A percentile compares a stretch with the other conserved stretches of the same genome.
Evolutionary conservation across 495 filamentous ascomycete species (phyloP).

Genomic region (Neurospora sp.): DNA sequence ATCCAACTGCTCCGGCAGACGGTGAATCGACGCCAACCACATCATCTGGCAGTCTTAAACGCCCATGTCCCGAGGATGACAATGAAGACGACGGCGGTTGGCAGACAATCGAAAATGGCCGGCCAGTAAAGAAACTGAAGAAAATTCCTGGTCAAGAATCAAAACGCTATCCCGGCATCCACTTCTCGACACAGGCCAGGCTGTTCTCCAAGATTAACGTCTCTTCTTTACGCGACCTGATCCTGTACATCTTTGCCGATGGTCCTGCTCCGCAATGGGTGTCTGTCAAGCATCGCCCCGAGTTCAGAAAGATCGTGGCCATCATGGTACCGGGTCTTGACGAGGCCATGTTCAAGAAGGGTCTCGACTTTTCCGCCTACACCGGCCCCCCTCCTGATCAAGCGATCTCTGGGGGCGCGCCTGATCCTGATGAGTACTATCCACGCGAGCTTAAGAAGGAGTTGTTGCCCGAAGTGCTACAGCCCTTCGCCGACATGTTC

Average conservation of each 20-base stretch:
- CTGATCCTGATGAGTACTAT: slow-evolving; percentile 57
- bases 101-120: slow-evolving; percentile 39
- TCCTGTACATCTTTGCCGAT: slow-evolving; percentile 86
- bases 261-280: slow-evolving; percentile 80
- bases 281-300: slow-evolving; percentile 60
- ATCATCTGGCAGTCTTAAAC: slow-evolving; percentile 26
- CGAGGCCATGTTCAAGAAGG: slow-evolving; percentile 75
- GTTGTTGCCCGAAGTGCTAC: slow-evolving; percentile 51
- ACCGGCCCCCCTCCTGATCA: slow-evolving; percentile 23
- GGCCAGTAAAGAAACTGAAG: slow-evolving; percentile 44
- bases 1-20: neutral
- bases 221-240: slow-evolving; percentile 65
- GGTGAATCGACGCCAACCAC: slow-evolving; percentile 5
- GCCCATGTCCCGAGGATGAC: slow-evolving; percentile 31
- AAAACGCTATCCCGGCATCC: slow-evolving; percentile 63
- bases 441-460: slow-evolving; percentile 54
- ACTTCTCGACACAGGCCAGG: slow-evolving; percentile 53
- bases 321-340: slow-evolving; percentile 91
- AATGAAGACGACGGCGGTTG: slow-evolving; percentile 27
- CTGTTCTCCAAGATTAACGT: slow-evolving; percentile 69
- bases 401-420: slow-evolving; percentile 23
- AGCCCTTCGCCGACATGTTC: slow-evolving; percentile 73
- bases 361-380: slow-evolving; percentile 41
- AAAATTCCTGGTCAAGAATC: slow-evolving; percentile 42
- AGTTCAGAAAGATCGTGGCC: slow-evolving; percentile 77